Conservation (phyloP, 352 stramenopile species). For the Aphanomyces euteiches region DNA sequence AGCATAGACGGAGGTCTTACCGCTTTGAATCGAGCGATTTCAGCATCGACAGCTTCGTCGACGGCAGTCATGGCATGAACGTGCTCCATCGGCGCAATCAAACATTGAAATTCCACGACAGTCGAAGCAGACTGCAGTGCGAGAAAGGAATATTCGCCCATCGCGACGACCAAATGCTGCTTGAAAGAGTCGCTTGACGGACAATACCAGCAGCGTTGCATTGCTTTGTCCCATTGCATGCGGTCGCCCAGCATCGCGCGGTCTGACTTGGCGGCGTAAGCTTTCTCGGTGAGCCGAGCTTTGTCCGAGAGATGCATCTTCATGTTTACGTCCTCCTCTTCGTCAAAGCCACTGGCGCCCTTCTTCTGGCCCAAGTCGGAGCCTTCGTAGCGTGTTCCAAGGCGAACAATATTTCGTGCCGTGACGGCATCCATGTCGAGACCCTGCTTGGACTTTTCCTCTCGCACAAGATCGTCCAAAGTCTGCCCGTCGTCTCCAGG, state of each 20-base stretch:
- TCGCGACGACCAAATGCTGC: slow-evolving; percentile 71
- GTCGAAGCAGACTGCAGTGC: slow-evolving; percentile 53
- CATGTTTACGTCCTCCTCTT: slow-evolving; percentile 66
- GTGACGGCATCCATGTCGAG: slow-evolving; percentile 67
- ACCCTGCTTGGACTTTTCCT: slow-evolving; percentile 39
- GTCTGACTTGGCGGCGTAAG: slow-evolving; percentile 52
- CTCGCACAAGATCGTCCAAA: slow-evolving; percentile 71
- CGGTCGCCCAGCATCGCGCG: slow-evolving; percentile 48
- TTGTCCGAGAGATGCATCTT: slow-evolving; percentile 51
- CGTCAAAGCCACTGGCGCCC: slow-evolving; percentile 72
- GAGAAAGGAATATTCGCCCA: slow-evolving; percentile 76
- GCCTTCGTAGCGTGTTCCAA: slow-evolving; percentile 69
- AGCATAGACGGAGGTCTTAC: not conserved
- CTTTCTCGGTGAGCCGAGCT: slow-evolving; percentile 56
- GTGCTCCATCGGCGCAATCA: slow-evolving; percentile 76
- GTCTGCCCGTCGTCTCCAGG: slow-evolving; percentile 35
- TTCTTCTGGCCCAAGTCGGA: slow-evolving; percentile 59
- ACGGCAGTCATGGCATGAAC: slow-evolving; percentile 50
- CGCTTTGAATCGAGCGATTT: slow-evolving; percentile 66
- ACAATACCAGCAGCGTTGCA: slow-evolving; percentile 61
- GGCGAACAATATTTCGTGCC: slow-evolving; percentile 65
- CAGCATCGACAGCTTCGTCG: slow-evolving; percentile 59
- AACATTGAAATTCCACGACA: slow-evolving; percentile 59
- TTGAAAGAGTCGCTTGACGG: slow-evolving; percentile 71
- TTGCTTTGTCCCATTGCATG: slow-evolving; percentile 65